Evolutionary conservation across 78 protist genomes (phyloP), one percentile per base, ranked within the genome.

Genomic region (Speleostelium caveatum): DNA sequence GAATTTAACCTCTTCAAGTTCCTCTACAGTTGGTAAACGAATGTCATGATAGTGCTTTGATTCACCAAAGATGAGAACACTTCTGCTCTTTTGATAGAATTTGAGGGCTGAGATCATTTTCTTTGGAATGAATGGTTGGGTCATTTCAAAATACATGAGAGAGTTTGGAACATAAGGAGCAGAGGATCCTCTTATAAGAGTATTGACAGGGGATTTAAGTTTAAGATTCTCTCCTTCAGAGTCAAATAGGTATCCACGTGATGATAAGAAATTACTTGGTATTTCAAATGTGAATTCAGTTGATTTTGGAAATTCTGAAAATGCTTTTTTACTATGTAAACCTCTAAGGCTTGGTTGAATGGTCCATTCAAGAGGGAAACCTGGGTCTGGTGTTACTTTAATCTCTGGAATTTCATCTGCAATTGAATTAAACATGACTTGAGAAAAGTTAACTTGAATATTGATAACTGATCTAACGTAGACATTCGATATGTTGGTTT

Each of bases 11-110:
- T 69, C 58, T 3, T 53, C 33, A 60, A 83, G 41, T 63, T 83
- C 91, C 12, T 67, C 91, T 30, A 36, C 41, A 1, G 91, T 69
- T 35, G 91, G 79, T 60, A 83, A 45, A 83, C 91, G 91, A 5
- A 69, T 14, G 19, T 83, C 75, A 33, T 42, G 55, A n/a, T 16
- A 2, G 0, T 60, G 62, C 26, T 83, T 83, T 1, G 53, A 22
- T 39, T 65, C 55, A 67, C 79, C 73, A 10, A 45, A 45, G n/a
- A n/a, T n/a, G n/a, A 45, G 10, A 6, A 45, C 10, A 14, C n/a
- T 14, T 45, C n/a, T 45, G 17, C 36, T n/a, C 22, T 67, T 28
- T 1, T 60, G 32, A 24, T 1, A 30, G 8, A 42, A 17, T 28
- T 83, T 83, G 26, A 83, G 2, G 1, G 55, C 35, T 33, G 66